phyloP scores from a whole-genome alignment of 371 early-diverging fungal species.

The Mycotypha africana region DNA sequence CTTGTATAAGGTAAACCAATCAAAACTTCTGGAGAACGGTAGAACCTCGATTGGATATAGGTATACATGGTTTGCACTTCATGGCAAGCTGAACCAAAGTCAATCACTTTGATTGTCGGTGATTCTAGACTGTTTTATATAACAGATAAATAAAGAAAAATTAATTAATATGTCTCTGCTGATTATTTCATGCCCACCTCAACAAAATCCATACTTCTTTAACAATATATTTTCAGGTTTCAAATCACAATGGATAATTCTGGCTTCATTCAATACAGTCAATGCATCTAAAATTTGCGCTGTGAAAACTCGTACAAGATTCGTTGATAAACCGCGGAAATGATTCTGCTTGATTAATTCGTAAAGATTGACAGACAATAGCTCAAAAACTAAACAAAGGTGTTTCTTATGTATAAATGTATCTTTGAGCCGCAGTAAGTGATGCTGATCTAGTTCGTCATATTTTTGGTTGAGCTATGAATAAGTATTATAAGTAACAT shows the following conservation, averaged over 20 bases:
- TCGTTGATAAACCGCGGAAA: slow-evolving; percentile 90
- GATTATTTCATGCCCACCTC: no score
- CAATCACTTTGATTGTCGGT: slow-evolving; percentile 95
- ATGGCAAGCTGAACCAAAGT: slow-evolving; percentile 97
- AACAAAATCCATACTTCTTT: slow-evolving; percentile 66
- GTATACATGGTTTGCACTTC: slow-evolving; percentile 90
- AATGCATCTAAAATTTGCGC: slow-evolving; percentile 86
- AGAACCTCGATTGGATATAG: slow-evolving; percentile 97
- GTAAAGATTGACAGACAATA: slow-evolving; percentile 94
- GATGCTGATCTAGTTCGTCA: slow-evolving; percentile 80
- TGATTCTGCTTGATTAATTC: slow-evolving; percentile 96
- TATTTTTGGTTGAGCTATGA: slow-evolving; percentile 76
- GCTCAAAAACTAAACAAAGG: slow-evolving; percentile 94
- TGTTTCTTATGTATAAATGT: slow-evolving; percentile 94
- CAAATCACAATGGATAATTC: slow-evolving; percentile 95
- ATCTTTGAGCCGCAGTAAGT: slow-evolving; percentile 85
- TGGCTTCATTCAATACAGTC: slow-evolving; percentile 73
- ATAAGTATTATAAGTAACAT: background rate
- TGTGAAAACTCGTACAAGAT: slow-evolving; percentile 84
- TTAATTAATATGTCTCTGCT: no score
- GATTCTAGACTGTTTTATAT: slow-evolving; percentile 54
- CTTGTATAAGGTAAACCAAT: slow-evolving; percentile 83
- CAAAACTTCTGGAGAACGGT: slow-evolving; percentile 96
- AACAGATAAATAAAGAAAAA: background rate
- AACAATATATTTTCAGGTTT: slow-evolving; percentile 96